Percentiles rank a stretch among this genome's conserved stretches.
Conservation (phyloP, 371 early-diverging fungal genomes). For the Mortierella sp. region DNA sequence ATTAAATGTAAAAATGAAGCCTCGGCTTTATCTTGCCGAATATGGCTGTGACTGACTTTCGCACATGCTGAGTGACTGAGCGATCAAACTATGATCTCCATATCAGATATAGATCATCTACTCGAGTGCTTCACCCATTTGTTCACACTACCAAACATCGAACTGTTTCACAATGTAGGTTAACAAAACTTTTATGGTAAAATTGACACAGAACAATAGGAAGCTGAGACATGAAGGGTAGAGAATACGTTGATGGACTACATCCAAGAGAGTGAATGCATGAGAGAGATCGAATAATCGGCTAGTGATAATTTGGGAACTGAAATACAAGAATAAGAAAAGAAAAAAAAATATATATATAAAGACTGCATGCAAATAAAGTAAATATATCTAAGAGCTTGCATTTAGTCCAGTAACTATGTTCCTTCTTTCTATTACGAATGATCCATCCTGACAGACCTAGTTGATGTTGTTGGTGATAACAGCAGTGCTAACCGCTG, state of each 20-base stretch:
- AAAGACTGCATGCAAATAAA: neutral
- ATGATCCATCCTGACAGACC: neutral
- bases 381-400: neutral
- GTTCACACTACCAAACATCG: too few species aligned
- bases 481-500: conserved; percentile 39
- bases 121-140: neutral
- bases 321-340: neutral
- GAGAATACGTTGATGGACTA: neutral
- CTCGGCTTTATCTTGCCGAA: conserved; percentile 2
- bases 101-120: neutral
- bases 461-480: conserved; percentile 23
- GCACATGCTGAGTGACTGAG: neutral
- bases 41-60: conserved; percentile 6
- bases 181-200: conserved; percentile 1
- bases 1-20: neutral
- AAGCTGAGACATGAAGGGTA: neutral
- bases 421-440: conserved; percentile 6
- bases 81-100: neutral
- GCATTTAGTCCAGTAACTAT: neutral
- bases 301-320: neutral
- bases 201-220: too few species aligned
- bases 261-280: neutral
- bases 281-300: neutral
- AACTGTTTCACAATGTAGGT: neutral
- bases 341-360: too few species aligned